Evolutionary conservation across 2,329 filamentous ascomycete genomes (phyloP), one percentile per base, ranked within the genome.

Genomic region (Teratosphaeriaceae sp.): DNA sequence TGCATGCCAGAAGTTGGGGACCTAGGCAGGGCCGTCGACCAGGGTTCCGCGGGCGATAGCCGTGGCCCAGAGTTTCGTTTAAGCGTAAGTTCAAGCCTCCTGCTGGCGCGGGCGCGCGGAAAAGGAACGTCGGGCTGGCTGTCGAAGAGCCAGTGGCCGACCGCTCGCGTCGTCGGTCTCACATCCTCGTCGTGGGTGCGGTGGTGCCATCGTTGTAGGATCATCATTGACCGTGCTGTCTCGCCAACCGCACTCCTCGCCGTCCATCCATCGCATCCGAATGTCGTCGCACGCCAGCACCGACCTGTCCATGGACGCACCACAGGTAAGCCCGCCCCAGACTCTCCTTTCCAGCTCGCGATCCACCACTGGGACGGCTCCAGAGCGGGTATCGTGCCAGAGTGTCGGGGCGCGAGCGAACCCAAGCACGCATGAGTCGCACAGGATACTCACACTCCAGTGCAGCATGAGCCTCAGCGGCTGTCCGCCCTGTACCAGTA

Each of bases 401-500:
- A 9, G 11, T 18, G 12, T 9, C 31, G 31, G 31, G 9, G 31
- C 18, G 6, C 29, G 15, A 31, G 34, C 16, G 35, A 23, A 38
- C n/a, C 15, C 20, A 38, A 4, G 4, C 8, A 15, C 35, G 12
- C 24, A 8, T 12, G 11, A 37, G 18, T 37, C 20, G 34, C 34
- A 22, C 20, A 37, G 13, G 19, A 19, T 19, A 34, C 12, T n/a
- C 9, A 34, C 30, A n/a, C 30, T 8, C 8, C 16, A 7, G 15
- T 23, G n/a, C 16, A 42, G 40, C 40, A 19, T 15, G 44, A 39
- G 18, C 56, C 50, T 6, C 50, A 55, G 34, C 57, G 59, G 26
- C 52, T 63, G n/a, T 63, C 60, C 23, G 58, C 59, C 31, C 47
- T 64, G 19, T 65, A 65, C 48, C 60, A 65, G 54, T 65, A 64